Evolutionary conservation across 1,139 yeast species (phyloP).

Genomic region (Yamadazyma oceani): DNA sequence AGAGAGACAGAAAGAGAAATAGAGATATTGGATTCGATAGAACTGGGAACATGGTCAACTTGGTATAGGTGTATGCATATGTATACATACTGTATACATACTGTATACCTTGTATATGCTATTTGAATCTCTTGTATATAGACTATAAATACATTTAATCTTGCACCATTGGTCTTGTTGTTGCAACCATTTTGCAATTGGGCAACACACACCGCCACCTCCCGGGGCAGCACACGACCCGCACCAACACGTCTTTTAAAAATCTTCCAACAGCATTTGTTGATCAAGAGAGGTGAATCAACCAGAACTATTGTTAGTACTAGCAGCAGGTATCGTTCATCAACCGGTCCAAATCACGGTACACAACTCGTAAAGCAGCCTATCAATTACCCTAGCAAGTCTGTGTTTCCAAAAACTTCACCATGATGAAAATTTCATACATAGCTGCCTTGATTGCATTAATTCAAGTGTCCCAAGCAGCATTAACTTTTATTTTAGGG

Average conservation of each 20-base stretch:
- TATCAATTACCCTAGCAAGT: no score
- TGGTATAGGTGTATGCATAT: slow-evolving; percentile 7
- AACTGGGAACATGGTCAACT: slow-evolving; percentile 57
- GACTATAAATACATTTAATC: no score
- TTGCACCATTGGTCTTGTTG: no score
- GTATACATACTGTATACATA: no score
- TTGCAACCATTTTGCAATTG: no score
- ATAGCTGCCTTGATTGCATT: slow-evolving; percentile 6
- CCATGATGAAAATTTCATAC: not conserved
- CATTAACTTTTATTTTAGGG: slow-evolving; percentile 75
- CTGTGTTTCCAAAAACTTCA: no score
- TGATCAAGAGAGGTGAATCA: slow-evolving; percentile 1
- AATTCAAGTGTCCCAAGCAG: slow-evolving; percentile 27
- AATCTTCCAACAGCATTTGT: slow-evolving; percentile 1
- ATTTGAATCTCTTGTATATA: no score
- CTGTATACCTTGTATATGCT: no score
- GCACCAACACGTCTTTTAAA: slow-evolving; percentile 11
- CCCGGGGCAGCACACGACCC: slow-evolving; percentile 6
- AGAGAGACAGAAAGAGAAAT: slow-evolving; percentile 86
- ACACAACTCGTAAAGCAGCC: no score
- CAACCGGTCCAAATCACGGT: no score
- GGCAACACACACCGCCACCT: not conserved
- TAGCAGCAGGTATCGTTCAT: no score
- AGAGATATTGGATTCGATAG: slow-evolving; percentile 76
- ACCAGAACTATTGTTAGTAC: not conserved